Base-by-base conservation (phyloP, 2,329 filamentous ascomycete genomes). In the Penicillium sp. region DNA sequence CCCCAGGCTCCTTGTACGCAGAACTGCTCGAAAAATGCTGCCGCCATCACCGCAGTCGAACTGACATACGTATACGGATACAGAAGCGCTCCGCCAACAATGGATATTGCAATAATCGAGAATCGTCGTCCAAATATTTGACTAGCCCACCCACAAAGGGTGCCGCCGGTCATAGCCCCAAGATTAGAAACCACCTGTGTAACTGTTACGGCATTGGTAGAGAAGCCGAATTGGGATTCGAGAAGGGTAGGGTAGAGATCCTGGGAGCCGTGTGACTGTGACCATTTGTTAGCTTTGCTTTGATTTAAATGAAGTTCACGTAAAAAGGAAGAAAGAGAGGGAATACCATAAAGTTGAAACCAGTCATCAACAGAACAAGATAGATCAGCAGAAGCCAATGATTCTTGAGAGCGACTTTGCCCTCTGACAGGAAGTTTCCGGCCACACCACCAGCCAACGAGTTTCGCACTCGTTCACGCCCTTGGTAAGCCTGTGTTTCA, bases 341-440 rank as follows among this genome's bases (percentile, higher is more conserved):
- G 7, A 43, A 26, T 63, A 78, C 75, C 88, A 94, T 91, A 68
- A 94, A 95, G 74, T 95, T 96, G 78, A 96, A 94, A 3, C 90
- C 90, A 1, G 90, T 87, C 90, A 95, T 95, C 40, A 96, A 78
- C 20, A 96, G 77, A 6, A 96, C 89, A 57, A 96, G 79, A 73
- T 96, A 96, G 35, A 85, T 77, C 56, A 96, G 78, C 2, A 95
- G 73, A 14, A 90, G 62, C 91, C 91, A 96, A 72, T 96, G 90
- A 11, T 84, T 82, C 71, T 84, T 87, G 28, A 96, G 67, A 0
- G 90, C 91, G 0, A 92, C 83, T 65, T 89, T 89, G 59, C 89
- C 90, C 73, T 96, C 90, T 0, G 80, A 74, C 24, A 93, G 54
- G 68, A 96, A 94, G 0, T 87, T 84, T 47, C 81, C 80, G 8